Evolutionary conservation across 2,329 filamentous ascomycete genomes (phyloP).

Genomic region (Aspergillus sergii): DNA sequence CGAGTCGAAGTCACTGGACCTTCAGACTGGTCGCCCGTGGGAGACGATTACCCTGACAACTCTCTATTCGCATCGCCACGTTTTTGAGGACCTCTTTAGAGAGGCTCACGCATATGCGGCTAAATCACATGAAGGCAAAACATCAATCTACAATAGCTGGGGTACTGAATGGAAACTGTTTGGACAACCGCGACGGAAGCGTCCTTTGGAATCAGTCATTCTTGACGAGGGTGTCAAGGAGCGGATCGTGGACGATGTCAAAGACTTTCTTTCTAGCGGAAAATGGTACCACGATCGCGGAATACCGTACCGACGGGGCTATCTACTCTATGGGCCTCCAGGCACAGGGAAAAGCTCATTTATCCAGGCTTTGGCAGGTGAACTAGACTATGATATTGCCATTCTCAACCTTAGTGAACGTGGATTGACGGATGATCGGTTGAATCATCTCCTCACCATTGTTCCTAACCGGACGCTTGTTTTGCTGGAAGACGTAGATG

Average conservation of each 20-base stretch:
- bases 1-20: conserved; percentile 76
- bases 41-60: conserved; percentile 93
- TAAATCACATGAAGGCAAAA: conserved; percentile 86
- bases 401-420: conserved; percentile 90
- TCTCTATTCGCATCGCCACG: conserved; percentile 81
- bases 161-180: conserved; percentile 84
- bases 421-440: conserved; percentile 84
- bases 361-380: conserved; percentile 91
- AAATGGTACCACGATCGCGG: conserved; percentile 94
- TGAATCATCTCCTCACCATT: conserved; percentile 84
- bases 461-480: conserved; percentile 81
- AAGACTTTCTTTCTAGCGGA: conserved; percentile 76
- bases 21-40: conserved; percentile 83
- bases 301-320: conserved; percentile 88
- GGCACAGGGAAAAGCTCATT: conserved; percentile 95
- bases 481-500: conserved; percentile 86
- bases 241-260: conserved; percentile 75
- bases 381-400: conserved; percentile 88
- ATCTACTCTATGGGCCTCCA: conserved; percentile 84
- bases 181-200: conserved; percentile 80
- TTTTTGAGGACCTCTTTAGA: conserved; percentile 87
- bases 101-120: conserved; percentile 82
- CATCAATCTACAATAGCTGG: conserved; percentile 82
- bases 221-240: conserved; percentile 83
- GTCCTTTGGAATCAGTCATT: conserved; percentile 85